Conservation (phyloP, 108 stramenopile species). For the Cyclostephanos invisitatus region DNA sequence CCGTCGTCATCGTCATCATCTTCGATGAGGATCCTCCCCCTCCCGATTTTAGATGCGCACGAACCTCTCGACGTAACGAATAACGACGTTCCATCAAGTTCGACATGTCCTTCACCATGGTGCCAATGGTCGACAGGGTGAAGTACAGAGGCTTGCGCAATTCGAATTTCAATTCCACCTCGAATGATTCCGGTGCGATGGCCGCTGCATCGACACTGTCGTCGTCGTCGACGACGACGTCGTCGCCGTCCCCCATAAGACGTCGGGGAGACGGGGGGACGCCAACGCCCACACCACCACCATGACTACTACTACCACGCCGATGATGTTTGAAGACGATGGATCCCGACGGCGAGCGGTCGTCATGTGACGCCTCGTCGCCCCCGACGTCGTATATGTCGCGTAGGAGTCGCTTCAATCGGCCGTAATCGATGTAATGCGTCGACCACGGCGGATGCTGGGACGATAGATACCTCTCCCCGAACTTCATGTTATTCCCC, state of each 20-base stretch:
- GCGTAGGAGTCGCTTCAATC: slow-evolving; percentile 51
- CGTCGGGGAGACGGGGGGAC: no score
- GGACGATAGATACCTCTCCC: slow-evolving; percentile 42
- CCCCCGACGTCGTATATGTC: slow-evolving; percentile 14
- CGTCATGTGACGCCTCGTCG: neutral
- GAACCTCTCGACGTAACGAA: neutral
- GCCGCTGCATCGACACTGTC: neutral
- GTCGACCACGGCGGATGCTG: slow-evolving; percentile 52
- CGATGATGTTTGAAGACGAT: neutral
- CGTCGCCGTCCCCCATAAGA: no score
- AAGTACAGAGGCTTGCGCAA: slow-evolving; percentile 75
- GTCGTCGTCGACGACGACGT: neutral
- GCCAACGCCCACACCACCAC: no score
- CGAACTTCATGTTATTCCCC: slow-evolving; percentile 75
- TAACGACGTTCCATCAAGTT: slow-evolving; percentile 22
- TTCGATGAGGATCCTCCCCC: no score
- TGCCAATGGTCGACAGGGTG: slow-evolving; percentile 55
- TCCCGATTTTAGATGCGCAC: neutral
- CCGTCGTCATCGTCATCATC: no score
- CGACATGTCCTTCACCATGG: slow-evolving; percentile 45
- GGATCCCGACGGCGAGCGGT: neutral
- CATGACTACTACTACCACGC: no score
- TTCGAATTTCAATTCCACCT: slow-evolving; percentile 56
- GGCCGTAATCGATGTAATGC: slow-evolving; percentile 60
- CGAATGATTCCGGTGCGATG: slow-evolving; percentile 37